These are phyloP conservation scores for Datura wrightii DNA, from an alignment of 257 asterid species.

Conservation along the genomic window DNA sequence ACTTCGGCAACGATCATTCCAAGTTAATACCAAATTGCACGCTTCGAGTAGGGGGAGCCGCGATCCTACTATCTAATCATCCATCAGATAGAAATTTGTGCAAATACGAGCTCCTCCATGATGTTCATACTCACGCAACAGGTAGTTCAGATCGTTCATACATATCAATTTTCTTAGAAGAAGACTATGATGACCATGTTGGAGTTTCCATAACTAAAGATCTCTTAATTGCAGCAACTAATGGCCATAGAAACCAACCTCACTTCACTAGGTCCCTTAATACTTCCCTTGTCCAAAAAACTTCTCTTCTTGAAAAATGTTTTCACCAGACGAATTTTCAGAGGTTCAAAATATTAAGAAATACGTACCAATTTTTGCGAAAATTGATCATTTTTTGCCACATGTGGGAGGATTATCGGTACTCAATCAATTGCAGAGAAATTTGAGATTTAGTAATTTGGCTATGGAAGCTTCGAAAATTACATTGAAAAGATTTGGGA, in stretches of 20 bases:
- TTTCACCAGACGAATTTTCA: slow-evolving; percentile 29
- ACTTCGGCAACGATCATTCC: slow-evolving; percentile 50
- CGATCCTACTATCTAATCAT: slow-evolving; percentile 43
- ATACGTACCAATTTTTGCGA: slow-evolving; percentile 51
- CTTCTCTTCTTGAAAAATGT: slow-evolving; percentile 41
- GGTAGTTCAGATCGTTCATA: slow-evolving; percentile 32
- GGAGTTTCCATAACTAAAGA: slow-evolving; percentile 53
- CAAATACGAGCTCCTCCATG: slow-evolving; percentile 50
- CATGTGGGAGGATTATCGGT: slow-evolving; percentile 58
- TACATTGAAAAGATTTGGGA: slow-evolving; percentile 55
- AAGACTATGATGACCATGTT: slow-evolving; percentile 41
- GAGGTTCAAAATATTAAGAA: slow-evolving; percentile 35
- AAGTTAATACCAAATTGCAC: slow-evolving; percentile 55
- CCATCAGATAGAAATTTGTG: slow-evolving; percentile 36
- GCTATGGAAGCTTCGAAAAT: slow-evolving; percentile 51
- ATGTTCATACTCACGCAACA: slow-evolving; percentile 43
- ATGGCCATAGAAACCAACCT: slow-evolving; percentile 49
- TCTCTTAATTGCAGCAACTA: slow-evolving; percentile 48
- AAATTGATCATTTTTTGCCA: slow-evolving; percentile 53
- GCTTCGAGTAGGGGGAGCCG: slow-evolving; percentile 50
- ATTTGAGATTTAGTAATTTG: slow-evolving; percentile 37
- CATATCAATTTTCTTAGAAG: slow-evolving; percentile 46
- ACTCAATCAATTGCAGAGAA: slow-evolving; percentile 54
- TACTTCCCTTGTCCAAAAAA: slow-evolving; percentile 52
- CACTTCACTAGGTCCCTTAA: slow-evolving; percentile 50